A percentile compares a stretch with the other conserved stretches of the same genome.
phyloP scores from a whole-genome alignment of 2,329 filamentous ascomycete genomes.

The Chaetomium strumarium region DNA sequence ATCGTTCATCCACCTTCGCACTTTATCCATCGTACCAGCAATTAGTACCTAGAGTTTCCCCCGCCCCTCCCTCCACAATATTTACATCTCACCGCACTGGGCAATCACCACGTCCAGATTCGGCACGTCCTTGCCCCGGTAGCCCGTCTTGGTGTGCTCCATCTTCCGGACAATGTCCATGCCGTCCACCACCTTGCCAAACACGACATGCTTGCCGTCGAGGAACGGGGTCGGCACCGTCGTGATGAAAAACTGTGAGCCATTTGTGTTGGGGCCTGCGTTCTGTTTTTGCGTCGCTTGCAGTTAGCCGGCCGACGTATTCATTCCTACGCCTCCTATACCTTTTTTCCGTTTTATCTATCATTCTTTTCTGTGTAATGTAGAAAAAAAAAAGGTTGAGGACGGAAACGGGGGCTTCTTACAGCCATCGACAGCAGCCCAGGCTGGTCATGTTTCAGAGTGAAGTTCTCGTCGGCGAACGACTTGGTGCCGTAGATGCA shows the following conservation, averaged over 20 bases:
- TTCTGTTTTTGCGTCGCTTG: slow-evolving; percentile 49
- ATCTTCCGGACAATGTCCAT: slow-evolving; percentile 91
- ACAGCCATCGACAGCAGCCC: slow-evolving; percentile 92
- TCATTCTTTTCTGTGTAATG: too few relatives aligned
- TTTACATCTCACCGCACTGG: slow-evolving; percentile 89
- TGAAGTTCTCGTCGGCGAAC: slow-evolving; percentile 90
- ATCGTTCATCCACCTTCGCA: too few relatives aligned
- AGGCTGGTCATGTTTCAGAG: slow-evolving; percentile 67
- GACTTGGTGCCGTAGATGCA: slow-evolving; percentile 80
- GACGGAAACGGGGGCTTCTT: slow-evolving; percentile 35
- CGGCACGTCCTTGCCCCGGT: slow-evolving; percentile 69
- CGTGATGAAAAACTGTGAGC: slow-evolving; percentile 96
- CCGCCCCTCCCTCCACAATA: too few relatives aligned
- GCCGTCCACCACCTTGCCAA: slow-evolving; percentile 82
- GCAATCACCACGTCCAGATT: slow-evolving; percentile 77
- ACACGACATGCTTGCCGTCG: slow-evolving; percentile 91
- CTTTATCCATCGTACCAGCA: too few relatives aligned
- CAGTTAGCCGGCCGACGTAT: not conserved
- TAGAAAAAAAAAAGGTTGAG: too few relatives aligned
- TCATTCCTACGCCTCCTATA: too few relatives aligned
- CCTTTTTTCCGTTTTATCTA: too few relatives aligned
- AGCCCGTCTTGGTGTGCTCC: slow-evolving; percentile 79
- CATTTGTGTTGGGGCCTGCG: slow-evolving; percentile 86
- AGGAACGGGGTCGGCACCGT: slow-evolving; percentile 81
- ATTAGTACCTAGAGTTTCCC: too few relatives aligned